Evolutionary conservation across 2,329 filamentous ascomycete genomes (phyloP).

Genomic region (Hymenoscyphus fructigenus): DNA sequence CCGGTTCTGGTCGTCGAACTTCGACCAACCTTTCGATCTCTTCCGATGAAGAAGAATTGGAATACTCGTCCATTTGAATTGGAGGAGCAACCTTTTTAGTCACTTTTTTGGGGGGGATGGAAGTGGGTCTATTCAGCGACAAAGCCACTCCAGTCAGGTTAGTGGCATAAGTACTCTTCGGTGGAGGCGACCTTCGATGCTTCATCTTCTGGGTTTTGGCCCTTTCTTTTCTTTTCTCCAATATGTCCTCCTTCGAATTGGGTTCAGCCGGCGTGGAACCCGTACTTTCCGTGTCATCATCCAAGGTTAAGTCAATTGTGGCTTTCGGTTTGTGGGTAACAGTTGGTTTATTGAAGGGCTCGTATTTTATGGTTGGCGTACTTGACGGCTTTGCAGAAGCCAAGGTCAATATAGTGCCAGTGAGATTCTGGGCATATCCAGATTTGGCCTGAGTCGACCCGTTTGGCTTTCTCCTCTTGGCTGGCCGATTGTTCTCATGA

Average conservation of each 20-base stretch:
- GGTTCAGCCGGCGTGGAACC: background rate
- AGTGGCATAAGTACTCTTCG: constrained; percentile 31
- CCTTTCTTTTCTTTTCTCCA: constrained; percentile 10
- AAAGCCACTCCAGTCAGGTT: constrained; percentile 32
- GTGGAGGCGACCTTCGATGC: constrained; percentile 18
- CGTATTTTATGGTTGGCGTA: constrained; percentile 28
- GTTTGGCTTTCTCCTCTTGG: constrained; percentile 45
- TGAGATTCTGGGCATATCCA: constrained; percentile 52
- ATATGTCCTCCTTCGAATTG: background rate
- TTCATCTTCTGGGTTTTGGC: constrained; percentile 15
- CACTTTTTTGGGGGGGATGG: background rate
- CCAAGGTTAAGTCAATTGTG: constrained; percentile 32
- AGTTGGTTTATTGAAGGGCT: constrained; percentile 21
- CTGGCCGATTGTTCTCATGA: constrained; percentile 35
- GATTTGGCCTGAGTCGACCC: constrained; percentile 44
- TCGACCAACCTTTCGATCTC: background rate
- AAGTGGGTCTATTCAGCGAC: constrained; percentile 21
- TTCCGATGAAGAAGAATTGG: constrained; percentile 4
- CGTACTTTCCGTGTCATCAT: constrained; percentile 19
- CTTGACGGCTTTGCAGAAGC: constrained; percentile 36
- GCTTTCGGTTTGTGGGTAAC: constrained; percentile 10
- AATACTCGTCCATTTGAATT: background rate
- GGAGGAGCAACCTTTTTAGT: background rate
- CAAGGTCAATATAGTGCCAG: constrained; percentile 47
- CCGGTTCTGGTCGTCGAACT: background rate